phyloP scores from a whole-genome alignment of 2,329 filamentous ascomycete genomes.

The Capronia coronata region DNA sequence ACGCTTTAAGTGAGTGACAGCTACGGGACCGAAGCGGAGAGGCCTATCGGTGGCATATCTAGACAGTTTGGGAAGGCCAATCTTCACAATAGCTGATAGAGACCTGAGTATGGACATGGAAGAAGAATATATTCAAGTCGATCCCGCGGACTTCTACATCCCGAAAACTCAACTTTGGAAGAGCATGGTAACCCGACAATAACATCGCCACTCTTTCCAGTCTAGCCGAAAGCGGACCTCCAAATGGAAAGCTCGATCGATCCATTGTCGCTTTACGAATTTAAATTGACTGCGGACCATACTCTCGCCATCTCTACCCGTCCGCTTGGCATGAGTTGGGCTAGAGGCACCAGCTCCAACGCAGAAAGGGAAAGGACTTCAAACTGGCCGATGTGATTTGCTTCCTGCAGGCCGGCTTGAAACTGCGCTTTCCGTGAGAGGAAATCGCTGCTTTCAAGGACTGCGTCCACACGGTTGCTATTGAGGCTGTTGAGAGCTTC shows the following conservation, averaged over 20 bases:
- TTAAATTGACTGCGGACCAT: background rate
- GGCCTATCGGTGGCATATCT: too few species aligned
- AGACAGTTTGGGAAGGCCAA: too few species aligned
- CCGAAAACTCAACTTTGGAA: background rate
- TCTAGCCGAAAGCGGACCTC: background rate
- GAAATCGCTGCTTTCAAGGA: background rate
- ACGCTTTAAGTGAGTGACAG: too few species aligned
- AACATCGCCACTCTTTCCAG: background rate
- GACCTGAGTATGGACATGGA: too few species aligned
- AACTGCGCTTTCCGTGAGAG: background rate
- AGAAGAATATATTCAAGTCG: too few species aligned
- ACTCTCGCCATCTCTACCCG: conserved; percentile 1
- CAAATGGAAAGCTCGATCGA: background rate
- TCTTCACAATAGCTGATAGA: too few species aligned
- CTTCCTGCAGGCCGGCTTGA: background rate
- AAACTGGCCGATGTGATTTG: conserved; percentile 1
- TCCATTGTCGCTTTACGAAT: background rate
- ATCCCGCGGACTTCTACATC: too few species aligned
- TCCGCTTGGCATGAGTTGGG: background rate
- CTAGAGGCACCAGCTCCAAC: background rate
- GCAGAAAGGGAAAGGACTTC: conserved; percentile 2
- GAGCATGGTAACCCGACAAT: conserved; percentile 1
- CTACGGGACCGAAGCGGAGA: too few species aligned
- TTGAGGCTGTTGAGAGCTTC: background rate
- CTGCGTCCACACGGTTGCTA: background rate